Evolutionary conservation across 495 filamentous ascomycete species (phyloP), one percentile per base, ranked within the genome.

Genomic region (Hyphodiscus hymeniophilus): DNA sequence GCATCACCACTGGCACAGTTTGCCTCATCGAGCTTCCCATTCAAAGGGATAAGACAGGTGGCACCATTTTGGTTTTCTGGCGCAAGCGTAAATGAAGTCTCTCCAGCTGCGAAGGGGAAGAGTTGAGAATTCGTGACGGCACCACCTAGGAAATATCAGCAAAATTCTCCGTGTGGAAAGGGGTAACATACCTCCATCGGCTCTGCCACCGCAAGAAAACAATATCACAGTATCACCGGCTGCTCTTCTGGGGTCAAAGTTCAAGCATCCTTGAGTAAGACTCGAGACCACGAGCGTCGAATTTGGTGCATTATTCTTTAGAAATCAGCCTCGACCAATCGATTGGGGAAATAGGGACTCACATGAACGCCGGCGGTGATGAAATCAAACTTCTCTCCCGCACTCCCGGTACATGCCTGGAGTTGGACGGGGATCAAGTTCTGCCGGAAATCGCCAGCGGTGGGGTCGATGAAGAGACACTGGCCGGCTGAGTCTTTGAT

Each of bases 321-420:
- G 24, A n/a, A 41, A 22, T 20, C 38, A 41, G 20, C 18, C 11
- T 41, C 22, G 6, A 1, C 18, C 17, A n/a, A 21, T 11, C 7
- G 11, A 21, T 41, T 41, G 3, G 33, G 33, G 12, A 4, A 5
- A 13, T 13, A 5, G 16, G 15, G 3, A 36, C 33, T 4, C 12
- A 36, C 33, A 48, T 77, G 74, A 39, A 60, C 64, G 13, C 74
- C 74, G 1, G 63, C 55, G n/a, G 67, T 73, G 51, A 77, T 69
- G 38, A 77, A 45, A 56, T 77, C 73, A 46, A 69, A 77, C 59
- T 73, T 73, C 63, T 77, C 72, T 21, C 70, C 71, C 6, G 69
- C 62, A 7, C 60, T 50, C 7, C 71, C 72, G 1, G 60, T 56
- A 58, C 74, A 77, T 1, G 60, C 48, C 18, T 71, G 68, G 11